phyloP scores from a whole-genome alignment of 2,329 filamentous ascomycete genomes.

The Cladosporium velox region DNA sequence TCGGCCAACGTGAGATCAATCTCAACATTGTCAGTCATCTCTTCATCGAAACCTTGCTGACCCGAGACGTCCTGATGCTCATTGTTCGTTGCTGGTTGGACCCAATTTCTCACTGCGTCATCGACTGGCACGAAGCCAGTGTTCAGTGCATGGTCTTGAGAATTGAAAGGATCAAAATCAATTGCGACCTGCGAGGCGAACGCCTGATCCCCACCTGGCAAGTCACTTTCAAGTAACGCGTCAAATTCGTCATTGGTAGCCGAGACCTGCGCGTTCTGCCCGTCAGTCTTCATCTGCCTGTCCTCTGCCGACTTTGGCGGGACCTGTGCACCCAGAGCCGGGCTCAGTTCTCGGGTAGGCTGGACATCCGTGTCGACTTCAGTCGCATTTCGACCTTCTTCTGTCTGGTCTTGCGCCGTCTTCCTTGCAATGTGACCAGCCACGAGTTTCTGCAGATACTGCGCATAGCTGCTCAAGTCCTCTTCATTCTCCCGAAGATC shows the following conservation, averaged over 20 bases:
- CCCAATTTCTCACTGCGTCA: not conserved
- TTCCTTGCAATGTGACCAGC: not conserved
- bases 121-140: not conserved
- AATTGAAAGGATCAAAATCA: not conserved
- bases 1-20: constrained; percentile 33
- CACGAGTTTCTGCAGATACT: constrained; percentile 28
- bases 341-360: not conserved
- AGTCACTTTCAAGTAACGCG: not conserved
- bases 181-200: not conserved
- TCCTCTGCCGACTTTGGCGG: not conserved
- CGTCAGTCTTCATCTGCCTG: not conserved
- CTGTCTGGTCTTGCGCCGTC: not conserved
- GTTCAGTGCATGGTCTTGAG: not conserved
- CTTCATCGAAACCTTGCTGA: not conserved
- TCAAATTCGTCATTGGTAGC: not conserved
- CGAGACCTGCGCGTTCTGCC: not conserved
- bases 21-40: constrained; percentile 13
- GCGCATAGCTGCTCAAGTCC: constrained; percentile 29
- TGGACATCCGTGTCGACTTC: not conserved
- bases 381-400: not conserved
- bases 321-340: not conserved
- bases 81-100: not conserved
- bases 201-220: not conserved
- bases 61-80: not conserved
- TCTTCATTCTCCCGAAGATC: constrained; percentile 37